Percentiles rank a stretch among this genome's conserved stretches.
These are phyloP conservation scores for Ogataea methanolica DNA, from an alignment of 805 yeast genomes.

Conservation along the genomic window DNA sequence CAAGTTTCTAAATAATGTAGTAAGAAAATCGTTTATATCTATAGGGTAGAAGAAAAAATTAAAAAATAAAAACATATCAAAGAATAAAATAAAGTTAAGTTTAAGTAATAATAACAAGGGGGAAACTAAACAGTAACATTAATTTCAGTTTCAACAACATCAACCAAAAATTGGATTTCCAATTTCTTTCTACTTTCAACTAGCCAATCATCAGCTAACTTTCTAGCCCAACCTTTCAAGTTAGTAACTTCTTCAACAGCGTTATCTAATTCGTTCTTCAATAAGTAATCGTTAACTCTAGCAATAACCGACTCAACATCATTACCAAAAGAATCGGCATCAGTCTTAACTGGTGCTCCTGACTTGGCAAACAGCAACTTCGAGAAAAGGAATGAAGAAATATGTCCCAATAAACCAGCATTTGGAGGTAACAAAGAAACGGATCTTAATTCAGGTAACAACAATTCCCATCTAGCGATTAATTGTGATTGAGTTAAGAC, in stretches of 20 bases:
- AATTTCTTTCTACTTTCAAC: slow-evolving; percentile 82
- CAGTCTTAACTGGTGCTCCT: slow-evolving; percentile 55
- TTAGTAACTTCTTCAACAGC: slow-evolving; percentile 92
- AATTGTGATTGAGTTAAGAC: slow-evolving; percentile 76
- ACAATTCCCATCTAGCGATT: slow-evolving; percentile 70
- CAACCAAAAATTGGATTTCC: slow-evolving; percentile 79
- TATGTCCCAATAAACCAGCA: slow-evolving; percentile 91
- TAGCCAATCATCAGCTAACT: slow-evolving; percentile 89
- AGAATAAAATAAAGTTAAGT: neutral
- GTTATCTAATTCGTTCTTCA: slow-evolving; percentile 70
- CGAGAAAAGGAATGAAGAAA: slow-evolving; percentile 75
- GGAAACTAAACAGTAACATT: slow-evolving; percentile 30
- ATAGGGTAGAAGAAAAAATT: too few relatives aligned
- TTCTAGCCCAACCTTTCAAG: slow-evolving; percentile 90
- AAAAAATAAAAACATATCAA: too few relatives aligned
- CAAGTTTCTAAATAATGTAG: too few relatives aligned
- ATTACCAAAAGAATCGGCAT: slow-evolving; percentile 44
- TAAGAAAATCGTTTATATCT: too few relatives aligned
- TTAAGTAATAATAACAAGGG: neutral
- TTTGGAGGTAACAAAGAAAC: slow-evolving; percentile 90
- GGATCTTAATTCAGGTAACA: slow-evolving; percentile 82
- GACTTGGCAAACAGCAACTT: slow-evolving; percentile 69
- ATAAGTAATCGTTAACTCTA: slow-evolving; percentile 71
- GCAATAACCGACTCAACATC: slow-evolving; percentile 89
- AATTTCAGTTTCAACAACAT: slow-evolving; percentile 62